phyloP scores from a whole-genome alignment of 768 basidiomycete species.

The Pulveroboletus sp. region DNA sequence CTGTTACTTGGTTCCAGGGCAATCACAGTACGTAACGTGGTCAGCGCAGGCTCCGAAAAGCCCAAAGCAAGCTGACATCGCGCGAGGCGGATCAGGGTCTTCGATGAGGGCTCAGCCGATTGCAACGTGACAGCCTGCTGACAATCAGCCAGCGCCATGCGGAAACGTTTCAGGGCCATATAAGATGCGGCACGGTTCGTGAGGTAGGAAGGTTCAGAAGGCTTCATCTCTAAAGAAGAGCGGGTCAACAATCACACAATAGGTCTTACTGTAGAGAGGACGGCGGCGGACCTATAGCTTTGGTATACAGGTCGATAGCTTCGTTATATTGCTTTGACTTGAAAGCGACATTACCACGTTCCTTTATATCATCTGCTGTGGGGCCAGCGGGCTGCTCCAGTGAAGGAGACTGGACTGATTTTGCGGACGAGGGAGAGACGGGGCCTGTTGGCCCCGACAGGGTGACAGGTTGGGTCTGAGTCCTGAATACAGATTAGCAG shows the following conservation, averaged over 20 bases:
- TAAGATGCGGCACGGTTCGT: slow-evolving; percentile 85
- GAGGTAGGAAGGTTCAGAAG: slow-evolving; percentile 67
- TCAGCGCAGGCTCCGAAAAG: slow-evolving; percentile 58
- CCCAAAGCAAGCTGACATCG: slow-evolving; percentile 83
- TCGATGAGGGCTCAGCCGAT: slow-evolving; percentile 53
- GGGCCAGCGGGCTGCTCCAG: slow-evolving; percentile 31
- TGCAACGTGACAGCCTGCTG: slow-evolving; percentile 69
- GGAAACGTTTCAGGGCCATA: slow-evolving; percentile 77
- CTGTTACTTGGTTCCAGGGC: slow-evolving; percentile 58
- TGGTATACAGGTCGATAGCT: slow-evolving; percentile 70
- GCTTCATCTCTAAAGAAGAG: slow-evolving; percentile 45
- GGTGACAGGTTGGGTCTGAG: slow-evolving; percentile 8
- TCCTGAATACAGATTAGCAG: slow-evolving; percentile 14
- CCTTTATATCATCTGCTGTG: slow-evolving; percentile 55
- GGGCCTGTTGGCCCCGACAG: slow-evolving; percentile 14
- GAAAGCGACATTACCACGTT: slow-evolving; percentile 72
- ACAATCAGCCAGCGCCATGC: slow-evolving; percentile 71
- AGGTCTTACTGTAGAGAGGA: slow-evolving; percentile 18
- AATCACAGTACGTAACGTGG: slow-evolving; percentile 59
- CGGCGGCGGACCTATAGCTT: slow-evolving; percentile 60
- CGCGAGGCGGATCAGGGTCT: slow-evolving; percentile 78
- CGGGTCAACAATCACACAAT: slow-evolving; percentile 5
- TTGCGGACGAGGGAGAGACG: slow-evolving; percentile 13
- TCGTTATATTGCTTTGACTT: slow-evolving; percentile 59
- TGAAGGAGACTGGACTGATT: slow-evolving; percentile 7